phyloP scores from a whole-genome alignment of 345 rosid genomes.

The Litchi chinensis region DNA sequence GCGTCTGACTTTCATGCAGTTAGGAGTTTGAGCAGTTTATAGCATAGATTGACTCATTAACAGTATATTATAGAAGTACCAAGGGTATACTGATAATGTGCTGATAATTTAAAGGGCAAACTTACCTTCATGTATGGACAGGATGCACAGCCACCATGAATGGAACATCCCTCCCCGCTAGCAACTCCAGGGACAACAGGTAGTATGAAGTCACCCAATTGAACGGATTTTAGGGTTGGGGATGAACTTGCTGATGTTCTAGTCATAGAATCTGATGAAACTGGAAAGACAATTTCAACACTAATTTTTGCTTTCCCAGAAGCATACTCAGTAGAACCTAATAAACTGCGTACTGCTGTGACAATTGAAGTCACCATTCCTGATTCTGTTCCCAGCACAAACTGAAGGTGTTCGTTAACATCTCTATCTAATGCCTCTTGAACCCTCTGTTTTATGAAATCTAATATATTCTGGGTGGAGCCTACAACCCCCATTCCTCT shows the following conservation, averaged over 20 bases:
- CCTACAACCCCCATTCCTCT: conserved; percentile 98
- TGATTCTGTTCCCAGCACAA: conserved; percentile 92
- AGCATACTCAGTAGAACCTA: conserved; percentile 46
- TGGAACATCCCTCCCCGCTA: conserved; percentile 91
- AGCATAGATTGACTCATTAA: not conserved
- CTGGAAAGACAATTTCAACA: conserved; percentile 92
- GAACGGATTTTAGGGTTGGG: conserved; percentile 38
- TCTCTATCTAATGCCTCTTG: conserved; percentile 81
- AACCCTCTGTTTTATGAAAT: conserved; percentile 81
- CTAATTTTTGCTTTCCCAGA: conserved; percentile 53
- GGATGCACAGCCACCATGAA: conserved; percentile 97
- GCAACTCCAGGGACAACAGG: conserved; percentile 93
- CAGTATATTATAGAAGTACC: not conserved
- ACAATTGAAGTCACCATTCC: conserved; percentile 98
- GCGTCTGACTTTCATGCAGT: not conserved
- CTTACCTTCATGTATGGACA: conserved; percentile 98
- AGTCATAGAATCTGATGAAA: conserved; percentile 85
- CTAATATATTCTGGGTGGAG: conserved; percentile 88
- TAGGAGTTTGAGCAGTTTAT: not conserved
- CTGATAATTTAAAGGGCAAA: not conserved
- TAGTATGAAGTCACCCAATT: conserved; percentile 49
- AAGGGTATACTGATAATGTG: not conserved
- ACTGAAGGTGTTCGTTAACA: conserved; percentile 78
- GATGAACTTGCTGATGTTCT: conserved; percentile 54
- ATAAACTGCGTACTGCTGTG: conserved; percentile 62